Base-by-base conservation (phyloP, 192 early-diverging fungal genomes). In the Glomus cerebriforme region DNA sequence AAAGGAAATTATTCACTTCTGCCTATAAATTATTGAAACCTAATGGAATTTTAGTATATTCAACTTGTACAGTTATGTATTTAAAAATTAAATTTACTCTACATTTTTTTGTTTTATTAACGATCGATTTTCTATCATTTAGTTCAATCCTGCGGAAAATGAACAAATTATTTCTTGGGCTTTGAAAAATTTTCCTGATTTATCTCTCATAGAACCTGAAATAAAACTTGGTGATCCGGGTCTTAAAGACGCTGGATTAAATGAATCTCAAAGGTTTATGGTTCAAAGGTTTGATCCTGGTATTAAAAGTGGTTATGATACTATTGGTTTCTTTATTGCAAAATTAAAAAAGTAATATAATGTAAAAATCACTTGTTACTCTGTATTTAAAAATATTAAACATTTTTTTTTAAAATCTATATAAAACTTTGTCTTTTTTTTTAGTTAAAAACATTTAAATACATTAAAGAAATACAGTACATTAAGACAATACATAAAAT, bases 251-350 rank as follows among this genome's bases (percentile, higher is more conserved):
- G 37, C 43, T 49, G 77, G 77, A 13, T 68, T 78, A 17, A 67
- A 45, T 58, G 65, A 35, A 22, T 27, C 22, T 3, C 31, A 67
- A 32, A 67, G 77, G 7, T 17, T 31, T 1, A 15, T 31, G 19
- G 77, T 78, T 15, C 77, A 78, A 78, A 37, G 77, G n/a, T 78
- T 78, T 32, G 77, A 78, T 45, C 77, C 77, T 58, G 43, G 35
- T 13, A 67, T 27, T 26, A 27, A 66, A 9, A 27, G 12, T 34
- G 65, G 27, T 67, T 31, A 37, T 29, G 64, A 78, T 32, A 78
- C 77, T 15, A 66, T 78, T 6, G 77, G 77, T 6, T 78, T 78
- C 22, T 78, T 78, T 67, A 68, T 78, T 78, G 77, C 77, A 6
- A 78, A 78, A 37, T 47, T 78, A 32, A 26, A 49, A 13, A 78